Percentiles rank a stretch among this genome's conserved stretches.
Conservation (phyloP, 2,329 filamentous ascomycete genomes). For the Aaosphaeria arxii region DNA sequence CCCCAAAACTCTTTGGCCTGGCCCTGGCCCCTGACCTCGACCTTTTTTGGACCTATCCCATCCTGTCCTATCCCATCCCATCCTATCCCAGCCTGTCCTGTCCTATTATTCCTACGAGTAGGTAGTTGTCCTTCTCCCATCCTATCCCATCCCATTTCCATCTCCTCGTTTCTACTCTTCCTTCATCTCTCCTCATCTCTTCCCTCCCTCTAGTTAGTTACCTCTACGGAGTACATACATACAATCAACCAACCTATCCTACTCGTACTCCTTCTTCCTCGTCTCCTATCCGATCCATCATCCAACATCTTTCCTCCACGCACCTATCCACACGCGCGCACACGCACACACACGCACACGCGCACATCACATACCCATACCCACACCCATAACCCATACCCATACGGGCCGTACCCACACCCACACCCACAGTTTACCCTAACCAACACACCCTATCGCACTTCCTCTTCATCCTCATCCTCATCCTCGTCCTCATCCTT, state of each 20-base stretch:
- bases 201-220: not conserved
- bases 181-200: not conserved
- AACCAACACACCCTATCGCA: not conserved
- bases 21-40: no score
- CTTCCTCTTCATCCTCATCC: not conserved
- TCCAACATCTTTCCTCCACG: not conserved
- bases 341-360: not conserved
- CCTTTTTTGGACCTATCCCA: not conserved
- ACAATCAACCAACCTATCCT: not conserved
- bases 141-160: not conserved
- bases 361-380: not conserved
- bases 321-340: not conserved
- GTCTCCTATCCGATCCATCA: not conserved
- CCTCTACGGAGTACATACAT: not conserved
- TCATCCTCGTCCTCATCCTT: slow-evolving; percentile 1
- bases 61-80: not conserved
- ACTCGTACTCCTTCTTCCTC: not conserved
- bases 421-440: not conserved
- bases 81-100: not conserved
- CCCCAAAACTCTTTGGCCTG: no score
- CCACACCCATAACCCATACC: not conserved
- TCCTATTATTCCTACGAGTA: not conserved
- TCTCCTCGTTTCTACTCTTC: not conserved
- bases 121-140: not conserved
- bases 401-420: not conserved